phyloP scores from a whole-genome alignment of 2,329 filamentous ascomycete species.

The Cordyceps cicadae region DNA sequence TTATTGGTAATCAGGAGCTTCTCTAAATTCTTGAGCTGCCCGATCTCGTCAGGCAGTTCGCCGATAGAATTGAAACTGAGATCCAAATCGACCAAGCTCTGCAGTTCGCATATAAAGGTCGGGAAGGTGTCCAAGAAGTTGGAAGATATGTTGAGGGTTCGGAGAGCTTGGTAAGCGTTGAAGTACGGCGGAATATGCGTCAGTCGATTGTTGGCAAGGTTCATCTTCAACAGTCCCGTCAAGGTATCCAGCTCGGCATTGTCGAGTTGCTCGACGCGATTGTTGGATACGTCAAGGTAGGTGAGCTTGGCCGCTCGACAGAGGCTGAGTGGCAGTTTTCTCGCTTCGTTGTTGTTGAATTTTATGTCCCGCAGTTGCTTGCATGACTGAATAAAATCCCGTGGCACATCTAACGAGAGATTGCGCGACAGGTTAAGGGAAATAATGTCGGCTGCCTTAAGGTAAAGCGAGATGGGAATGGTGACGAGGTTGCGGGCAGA shows the following conservation, averaged over 20 bases:
- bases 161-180: constrained; percentile 65
- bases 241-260: constrained; percentile 73
- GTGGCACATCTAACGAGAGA: constrained; percentile 81
- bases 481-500: constrained; percentile 84
- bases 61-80: constrained; percentile 93
- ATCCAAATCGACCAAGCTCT: constrained; percentile 82
- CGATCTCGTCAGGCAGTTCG: constrained; percentile 67
- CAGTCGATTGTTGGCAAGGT: constrained; percentile 87
- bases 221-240: constrained; percentile 73
- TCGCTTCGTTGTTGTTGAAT: constrained; percentile 88
- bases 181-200: constrained; percentile 75
- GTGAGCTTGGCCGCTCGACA: constrained; percentile 73
- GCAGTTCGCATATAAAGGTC: constrained; percentile 71
- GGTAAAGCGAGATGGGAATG: constrained; percentile 90
- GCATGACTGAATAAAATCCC: constrained; percentile 93
- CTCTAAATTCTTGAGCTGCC: constrained; percentile 70
- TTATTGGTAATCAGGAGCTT: constrained; percentile 96
- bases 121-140: constrained; percentile 86
- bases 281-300: constrained; percentile 91
- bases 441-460: constrained; percentile 85
- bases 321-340: constrained; percentile 75
- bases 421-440: constrained; percentile 92
- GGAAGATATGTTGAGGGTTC: constrained; percentile 85
- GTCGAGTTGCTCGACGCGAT: constrained; percentile 78
- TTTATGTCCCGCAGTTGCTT: constrained; percentile 89